Evolutionary conservation across 257 asterid species (phyloP).

Genomic region (Rehmannia glutinosa): DNA sequence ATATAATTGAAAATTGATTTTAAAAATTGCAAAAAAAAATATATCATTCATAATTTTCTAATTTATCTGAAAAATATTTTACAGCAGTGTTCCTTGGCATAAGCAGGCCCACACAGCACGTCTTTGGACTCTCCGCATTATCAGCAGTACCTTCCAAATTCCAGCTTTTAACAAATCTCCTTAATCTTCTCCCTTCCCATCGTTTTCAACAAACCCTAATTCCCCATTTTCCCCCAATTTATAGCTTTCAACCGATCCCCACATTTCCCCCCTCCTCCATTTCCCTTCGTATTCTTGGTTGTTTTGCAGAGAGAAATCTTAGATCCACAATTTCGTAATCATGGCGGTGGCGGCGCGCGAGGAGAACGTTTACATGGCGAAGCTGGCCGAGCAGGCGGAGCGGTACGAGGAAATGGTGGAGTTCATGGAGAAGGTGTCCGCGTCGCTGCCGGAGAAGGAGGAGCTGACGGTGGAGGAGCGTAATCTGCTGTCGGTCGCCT

Average conservation of each 20-base stretch:
- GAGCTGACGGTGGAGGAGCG: conserved; percentile 70
- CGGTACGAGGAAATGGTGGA: conserved; percentile 78
- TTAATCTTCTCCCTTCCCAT: conserved; percentile 4
- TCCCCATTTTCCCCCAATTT: conserved; percentile 6
- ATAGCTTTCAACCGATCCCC: neutral
- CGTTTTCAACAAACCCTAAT: neutral
- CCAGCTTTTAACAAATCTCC: neutral
- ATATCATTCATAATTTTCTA: too few species aligned
- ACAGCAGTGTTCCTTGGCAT: neutral
- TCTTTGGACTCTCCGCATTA: conserved; percentile 6
- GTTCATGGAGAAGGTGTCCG: conserved; percentile 65
- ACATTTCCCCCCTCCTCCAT: neutral
- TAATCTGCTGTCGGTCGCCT: conserved; percentile 67
- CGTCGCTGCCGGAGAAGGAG: conserved; percentile 40
- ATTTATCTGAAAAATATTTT: too few species aligned
- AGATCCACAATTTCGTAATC: neutral
- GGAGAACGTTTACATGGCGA: conserved; percentile 77
- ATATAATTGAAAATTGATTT: too few species aligned
- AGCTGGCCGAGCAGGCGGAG: conserved; percentile 77
- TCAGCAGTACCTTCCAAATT: neutral
- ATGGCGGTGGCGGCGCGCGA: conserved; percentile 43
- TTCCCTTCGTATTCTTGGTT: neutral
- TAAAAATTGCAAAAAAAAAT: too few species aligned
- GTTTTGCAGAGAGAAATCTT: neutral
- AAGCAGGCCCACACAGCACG: neutral